phyloP scores from a whole-genome alignment of 768 basidiomycete genomes.

The Filobasidium wieringae region DNA sequence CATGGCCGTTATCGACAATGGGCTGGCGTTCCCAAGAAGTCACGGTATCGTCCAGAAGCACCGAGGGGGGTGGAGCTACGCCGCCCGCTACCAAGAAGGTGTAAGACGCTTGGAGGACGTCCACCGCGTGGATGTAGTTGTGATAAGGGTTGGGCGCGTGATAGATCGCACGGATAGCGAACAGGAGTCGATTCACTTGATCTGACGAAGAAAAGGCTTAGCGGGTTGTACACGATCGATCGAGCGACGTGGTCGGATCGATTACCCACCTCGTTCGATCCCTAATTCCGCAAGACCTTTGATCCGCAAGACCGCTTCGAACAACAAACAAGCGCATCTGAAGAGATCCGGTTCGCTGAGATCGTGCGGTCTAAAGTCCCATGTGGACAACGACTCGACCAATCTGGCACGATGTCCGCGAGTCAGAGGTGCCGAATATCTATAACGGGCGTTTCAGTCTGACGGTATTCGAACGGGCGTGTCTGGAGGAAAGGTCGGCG shows the following conservation, averaged over 20 bases:
- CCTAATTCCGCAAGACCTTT: constrained; percentile 48
- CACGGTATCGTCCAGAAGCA: constrained; percentile 43
- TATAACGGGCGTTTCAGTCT: constrained; percentile 15
- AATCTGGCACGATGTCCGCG: constrained; percentile 47
- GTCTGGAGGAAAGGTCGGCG: not conserved
- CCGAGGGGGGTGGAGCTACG: constrained; percentile 64
- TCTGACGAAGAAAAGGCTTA: constrained; percentile 42
- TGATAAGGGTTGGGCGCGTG: constrained; percentile 87
- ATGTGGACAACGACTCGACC: constrained; percentile 57
- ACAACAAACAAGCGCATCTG: constrained; percentile 69
- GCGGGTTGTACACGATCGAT: not conserved
- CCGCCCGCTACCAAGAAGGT: constrained; percentile 67
- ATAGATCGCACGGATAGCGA: constrained; percentile 83
- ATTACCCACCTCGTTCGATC: constrained; percentile 33
- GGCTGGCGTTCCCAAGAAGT: constrained; percentile 26
- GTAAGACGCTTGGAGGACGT: constrained; percentile 88
- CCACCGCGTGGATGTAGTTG: constrained; percentile 92
- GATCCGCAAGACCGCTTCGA: constrained; percentile 69
- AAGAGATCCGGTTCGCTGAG: constrained; percentile 72
- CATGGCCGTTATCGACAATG: constrained; percentile 12
- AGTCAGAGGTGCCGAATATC: constrained; percentile 43
- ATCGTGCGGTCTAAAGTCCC: constrained; percentile 83
- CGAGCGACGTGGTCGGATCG: not conserved
- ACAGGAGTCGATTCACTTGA: constrained; percentile 64
- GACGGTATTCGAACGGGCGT: not conserved